Evolutionary conservation across 2,329 filamentous ascomycete genomes (phyloP), one percentile per base, ranked within the genome.

Genomic region (Colletotrichum camelliae): DNA sequence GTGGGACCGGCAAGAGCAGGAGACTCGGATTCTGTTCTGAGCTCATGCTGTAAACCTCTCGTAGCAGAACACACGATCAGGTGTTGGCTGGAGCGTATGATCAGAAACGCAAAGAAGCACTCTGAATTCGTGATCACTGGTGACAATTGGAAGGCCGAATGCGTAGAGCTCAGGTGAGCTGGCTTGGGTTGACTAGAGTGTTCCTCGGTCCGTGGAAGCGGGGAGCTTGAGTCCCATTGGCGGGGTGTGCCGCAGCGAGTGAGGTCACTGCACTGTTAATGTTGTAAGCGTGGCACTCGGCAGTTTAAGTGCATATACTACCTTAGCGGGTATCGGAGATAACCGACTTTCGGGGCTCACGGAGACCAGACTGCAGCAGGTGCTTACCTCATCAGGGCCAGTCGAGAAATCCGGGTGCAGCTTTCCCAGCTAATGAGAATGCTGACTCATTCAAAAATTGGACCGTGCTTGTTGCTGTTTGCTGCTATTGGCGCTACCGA

Each of bases 1-100:
- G 92, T 65, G 93, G 91, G 58, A 90, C 88, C 21, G 94, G 90
- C 69, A 95, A 86, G 18, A 95, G 87, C 43, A 95, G 87, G 29
- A 93, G 87, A 65, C 89, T 91, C 4, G 88, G 87, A 27, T 84
- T 80, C 21, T 48, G 33, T 60, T 74, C 64, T 9, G 67, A 75
- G 10, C 29, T n/a, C 74, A 76, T 76, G 4, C 24, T 74, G 57
- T 6, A 18, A 43, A 61, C 7, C 4, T 61, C 18, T 27, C 29
- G 55, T 29, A 18, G 55, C 18, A 61, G 18, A 33, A 31, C n/a
- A 18, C 39, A 10, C 24, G 21, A 35, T 61, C 21, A 58, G 55
- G 15, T 29, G 13, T 58, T 24, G 55, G 13, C 55, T 24, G n/a
- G 18, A 16, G 21, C 9, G 55, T 21, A 31, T 29, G 24, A 58